phyloP scores from a whole-genome alignment of 805 yeast genomes.

The Lipomyces mesembrius region DNA sequence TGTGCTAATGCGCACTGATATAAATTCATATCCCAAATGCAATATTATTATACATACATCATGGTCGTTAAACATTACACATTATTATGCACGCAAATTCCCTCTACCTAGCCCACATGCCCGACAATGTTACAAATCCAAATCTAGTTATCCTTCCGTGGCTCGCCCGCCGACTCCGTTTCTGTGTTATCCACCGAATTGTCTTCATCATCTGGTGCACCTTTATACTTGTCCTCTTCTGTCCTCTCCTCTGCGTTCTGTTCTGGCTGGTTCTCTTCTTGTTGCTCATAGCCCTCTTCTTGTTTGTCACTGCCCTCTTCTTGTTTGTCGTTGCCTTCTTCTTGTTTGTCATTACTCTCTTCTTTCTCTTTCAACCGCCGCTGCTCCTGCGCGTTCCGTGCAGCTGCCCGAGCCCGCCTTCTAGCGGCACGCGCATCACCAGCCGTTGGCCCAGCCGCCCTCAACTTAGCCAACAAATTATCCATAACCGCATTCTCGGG shows the following conservation, averaged over 20 bases:
- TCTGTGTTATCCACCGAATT: neutral
- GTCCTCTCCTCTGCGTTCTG: neutral
- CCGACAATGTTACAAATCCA: neutral
- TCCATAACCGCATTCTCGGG: constrained; percentile 75
- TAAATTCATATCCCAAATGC: neutral
- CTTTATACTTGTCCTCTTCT: neutral
- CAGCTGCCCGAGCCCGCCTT: constrained; percentile 61
- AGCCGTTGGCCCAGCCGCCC: constrained; percentile 75
- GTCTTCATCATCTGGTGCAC: neutral
- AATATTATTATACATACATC: neutral
- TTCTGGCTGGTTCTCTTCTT: neutral
- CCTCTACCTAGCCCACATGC: neutral
- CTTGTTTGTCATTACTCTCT: neutral
- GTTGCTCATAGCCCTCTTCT: neutral
- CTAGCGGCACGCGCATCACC: constrained; percentile 80
- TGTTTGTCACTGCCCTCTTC: neutral
- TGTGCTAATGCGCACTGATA: too few species aligned
- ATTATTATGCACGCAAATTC: neutral
- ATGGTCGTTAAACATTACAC: constrained; percentile 3
- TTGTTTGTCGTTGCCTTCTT: neutral
- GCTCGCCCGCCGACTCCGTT: neutral
- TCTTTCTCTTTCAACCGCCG: neutral
- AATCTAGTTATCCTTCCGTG: neutral
- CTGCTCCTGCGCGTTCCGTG: constrained; percentile 17
- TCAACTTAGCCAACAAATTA: constrained; percentile 78